Percentiles rank a stretch among this genome's conserved stretches.
These are phyloP conservation scores for Trametes cubensis DNA, from an alignment of 768 basidiomycete genomes.

Conservation along the genomic window DNA sequence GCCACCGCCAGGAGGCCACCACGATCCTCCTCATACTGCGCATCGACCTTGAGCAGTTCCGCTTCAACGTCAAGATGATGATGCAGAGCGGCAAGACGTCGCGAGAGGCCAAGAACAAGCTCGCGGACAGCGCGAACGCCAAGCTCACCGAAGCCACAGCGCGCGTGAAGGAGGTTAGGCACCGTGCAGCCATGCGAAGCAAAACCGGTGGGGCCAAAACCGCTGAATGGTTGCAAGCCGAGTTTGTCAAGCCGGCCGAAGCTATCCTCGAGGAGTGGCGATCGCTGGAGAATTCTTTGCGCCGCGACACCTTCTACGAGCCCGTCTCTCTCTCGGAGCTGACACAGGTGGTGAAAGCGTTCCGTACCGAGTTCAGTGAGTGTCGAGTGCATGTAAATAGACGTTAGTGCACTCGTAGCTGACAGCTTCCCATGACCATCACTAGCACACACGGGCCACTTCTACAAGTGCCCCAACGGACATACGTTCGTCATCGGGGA, in stretches of 20 bases:
- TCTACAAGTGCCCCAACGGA: slow-evolving; percentile 38
- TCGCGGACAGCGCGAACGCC: slow-evolving; percentile 29
- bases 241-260: slow-evolving; percentile 43
- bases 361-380: slow-evolving; percentile 48
- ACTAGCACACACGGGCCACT: slow-evolving; percentile 34
- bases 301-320: slow-evolving; percentile 49
- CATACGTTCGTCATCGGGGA: slow-evolving; percentile 36
- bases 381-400: neutral
- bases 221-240: slow-evolving; percentile 45
- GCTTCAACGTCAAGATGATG: slow-evolving; percentile 46
- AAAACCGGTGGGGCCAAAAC: slow-evolving; percentile 15
- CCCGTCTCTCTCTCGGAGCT: slow-evolving; percentile 57
- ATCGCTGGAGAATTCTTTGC: slow-evolving; percentile 43
- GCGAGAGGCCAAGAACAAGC: slow-evolving; percentile 25
- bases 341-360: slow-evolving; percentile 49
- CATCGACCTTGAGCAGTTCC: slow-evolving; percentile 51
- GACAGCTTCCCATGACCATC: neutral
- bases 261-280: slow-evolving; percentile 52
- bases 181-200: slow-evolving; percentile 11
- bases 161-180: slow-evolving; percentile 2
- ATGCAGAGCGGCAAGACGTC: slow-evolving; percentile 26
- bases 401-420: neutral
- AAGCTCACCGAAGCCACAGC: slow-evolving; percentile 18
- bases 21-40: slow-evolving; percentile 49
- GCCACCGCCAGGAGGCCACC: slow-evolving; percentile 54